Percentiles rank a stretch among this genome's conserved stretches.
Conservation (phyloP, 2,329 filamentous ascomycete species). For the Penicillium sp. region DNA sequence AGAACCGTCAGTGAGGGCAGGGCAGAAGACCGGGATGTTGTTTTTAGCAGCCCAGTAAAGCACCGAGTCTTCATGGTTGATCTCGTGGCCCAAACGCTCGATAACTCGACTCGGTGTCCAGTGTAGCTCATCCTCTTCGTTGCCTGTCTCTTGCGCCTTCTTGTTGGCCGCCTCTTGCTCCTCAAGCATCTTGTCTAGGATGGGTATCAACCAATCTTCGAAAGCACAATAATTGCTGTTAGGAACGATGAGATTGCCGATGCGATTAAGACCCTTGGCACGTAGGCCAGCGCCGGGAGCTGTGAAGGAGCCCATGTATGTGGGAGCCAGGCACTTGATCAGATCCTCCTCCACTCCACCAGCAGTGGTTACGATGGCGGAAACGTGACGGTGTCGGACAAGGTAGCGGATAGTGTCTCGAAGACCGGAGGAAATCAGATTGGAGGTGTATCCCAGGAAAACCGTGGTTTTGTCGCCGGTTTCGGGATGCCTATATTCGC, state of each 20-base stretch:
- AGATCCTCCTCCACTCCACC: constrained; percentile 97
- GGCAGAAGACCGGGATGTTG: constrained; percentile 95
- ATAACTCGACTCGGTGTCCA: constrained; percentile 97
- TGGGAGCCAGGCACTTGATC: constrained; percentile 95
- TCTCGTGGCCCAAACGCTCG: constrained; percentile 85
- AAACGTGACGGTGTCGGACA: constrained; percentile 89
- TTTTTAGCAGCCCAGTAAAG: constrained; percentile 99
- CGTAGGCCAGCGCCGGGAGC: constrained; percentile 78
- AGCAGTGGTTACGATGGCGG: constrained; percentile 91
- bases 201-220: constrained; percentile 96
- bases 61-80: constrained; percentile 88
- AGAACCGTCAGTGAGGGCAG: constrained; percentile 91
- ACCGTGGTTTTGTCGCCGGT: constrained; percentile 83
- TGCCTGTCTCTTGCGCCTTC: constrained; percentile 47
- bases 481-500: constrained; percentile 80
- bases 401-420: constrained; percentile 91
- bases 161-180: constrained; percentile 84
- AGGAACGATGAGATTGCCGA: constrained; percentile 93
- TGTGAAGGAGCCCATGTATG: constrained; percentile 87
- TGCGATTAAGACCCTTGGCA: constrained; percentile 86
- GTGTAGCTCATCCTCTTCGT: constrained; percentile 69
- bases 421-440: constrained; percentile 94
- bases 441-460: constrained; percentile 96
- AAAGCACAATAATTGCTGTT: constrained; percentile 98
- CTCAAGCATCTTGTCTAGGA: constrained; percentile 89